Evolutionary conservation across 2,329 filamentous ascomycete genomes (phyloP).

Genomic region (Beauveria varroae): DNA sequence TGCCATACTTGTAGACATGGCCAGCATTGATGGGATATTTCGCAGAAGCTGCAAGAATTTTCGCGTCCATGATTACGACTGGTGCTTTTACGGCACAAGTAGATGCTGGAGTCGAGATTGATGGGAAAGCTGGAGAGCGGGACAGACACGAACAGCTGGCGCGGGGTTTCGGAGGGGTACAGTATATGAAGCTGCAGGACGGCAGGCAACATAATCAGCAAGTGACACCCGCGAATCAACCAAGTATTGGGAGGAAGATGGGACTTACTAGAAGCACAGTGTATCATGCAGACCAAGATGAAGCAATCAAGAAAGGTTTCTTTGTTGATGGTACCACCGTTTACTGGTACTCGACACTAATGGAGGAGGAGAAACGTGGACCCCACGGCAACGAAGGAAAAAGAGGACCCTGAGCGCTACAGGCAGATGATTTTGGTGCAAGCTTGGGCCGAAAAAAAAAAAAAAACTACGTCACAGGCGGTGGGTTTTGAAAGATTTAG

Average conservation of each 20-base stretch:
- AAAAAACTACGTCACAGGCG: not conserved
- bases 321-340: not conserved
- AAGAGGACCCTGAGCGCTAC: not conserved
- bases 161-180: conserved; percentile 9
- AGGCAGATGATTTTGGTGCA: not conserved
- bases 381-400: not conserved
- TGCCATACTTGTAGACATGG: conserved; percentile 56
- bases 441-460: not conserved
- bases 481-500: not conserved
- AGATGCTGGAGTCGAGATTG: not conserved
- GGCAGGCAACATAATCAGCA: not conserved
- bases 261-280: not conserved
- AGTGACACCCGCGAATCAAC: not conserved
- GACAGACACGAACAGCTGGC: not conserved
- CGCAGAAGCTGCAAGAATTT: conserved; percentile 53
- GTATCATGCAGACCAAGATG: not conserved
- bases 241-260: not conserved
- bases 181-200: not conserved
- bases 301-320: not conserved
- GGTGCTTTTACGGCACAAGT: not conserved
- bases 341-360: not conserved
- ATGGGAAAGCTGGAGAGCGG: not conserved
- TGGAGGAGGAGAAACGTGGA: conserved; percentile 4
- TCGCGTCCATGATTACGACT: conserved; percentile 40
- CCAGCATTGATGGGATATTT: conserved; percentile 53